A percentile compares a stretch with the other conserved stretches of the same genome.
phyloP scores from a whole-genome alignment of 164 flowering plant species.

The Nelumbo lutea region DNA sequence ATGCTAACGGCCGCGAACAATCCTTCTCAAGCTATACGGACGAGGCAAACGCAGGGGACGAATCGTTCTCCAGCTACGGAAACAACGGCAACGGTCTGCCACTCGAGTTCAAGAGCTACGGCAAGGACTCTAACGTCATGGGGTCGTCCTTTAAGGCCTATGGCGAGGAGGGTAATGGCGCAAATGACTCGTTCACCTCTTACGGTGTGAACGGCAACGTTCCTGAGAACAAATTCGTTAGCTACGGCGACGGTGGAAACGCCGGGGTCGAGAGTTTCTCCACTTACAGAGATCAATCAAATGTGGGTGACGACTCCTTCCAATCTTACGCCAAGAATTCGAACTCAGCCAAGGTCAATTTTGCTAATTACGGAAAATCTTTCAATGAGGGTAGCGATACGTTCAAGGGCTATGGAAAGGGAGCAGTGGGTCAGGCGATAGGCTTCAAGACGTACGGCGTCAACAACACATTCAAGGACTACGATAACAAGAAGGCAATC shows the following conservation, averaged over 20 bases:
- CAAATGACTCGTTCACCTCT: slow-evolving; percentile 43
- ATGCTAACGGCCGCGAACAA: slow-evolving; percentile 38
- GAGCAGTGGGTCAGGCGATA: slow-evolving; percentile 23
- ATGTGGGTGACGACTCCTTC: neutral
- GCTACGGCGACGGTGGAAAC: slow-evolving; percentile 47
- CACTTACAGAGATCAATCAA: slow-evolving; percentile 50
- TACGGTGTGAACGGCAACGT: slow-evolving; percentile 45
- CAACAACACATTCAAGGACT: slow-evolving; percentile 53
- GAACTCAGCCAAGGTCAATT: slow-evolving; percentile 24
- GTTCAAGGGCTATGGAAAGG: slow-evolving; percentile 67
- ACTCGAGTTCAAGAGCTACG: slow-evolving; percentile 45
- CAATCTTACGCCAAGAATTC: neutral
- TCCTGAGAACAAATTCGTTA: slow-evolving; percentile 47
- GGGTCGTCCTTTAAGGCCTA: slow-evolving; percentile 55
- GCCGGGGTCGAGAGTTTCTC: slow-evolving; percentile 37
- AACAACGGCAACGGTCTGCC: slow-evolving; percentile 47
- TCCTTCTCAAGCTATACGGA: slow-evolving; percentile 45
- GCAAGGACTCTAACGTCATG: slow-evolving; percentile 37
- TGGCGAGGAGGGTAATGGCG: slow-evolving; percentile 44
- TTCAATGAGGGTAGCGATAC: slow-evolving; percentile 54
- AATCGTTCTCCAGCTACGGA: slow-evolving; percentile 55
- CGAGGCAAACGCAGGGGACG: slow-evolving; percentile 53
- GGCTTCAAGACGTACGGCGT: slow-evolving; percentile 55
- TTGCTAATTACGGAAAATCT: slow-evolving; percentile 67
- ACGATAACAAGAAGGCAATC: slow-evolving; percentile 28